These are phyloP conservation scores for Creolimax fragrantissima DNA, from an alignment of 78 protist species.

Conservation along the genomic window DNA sequence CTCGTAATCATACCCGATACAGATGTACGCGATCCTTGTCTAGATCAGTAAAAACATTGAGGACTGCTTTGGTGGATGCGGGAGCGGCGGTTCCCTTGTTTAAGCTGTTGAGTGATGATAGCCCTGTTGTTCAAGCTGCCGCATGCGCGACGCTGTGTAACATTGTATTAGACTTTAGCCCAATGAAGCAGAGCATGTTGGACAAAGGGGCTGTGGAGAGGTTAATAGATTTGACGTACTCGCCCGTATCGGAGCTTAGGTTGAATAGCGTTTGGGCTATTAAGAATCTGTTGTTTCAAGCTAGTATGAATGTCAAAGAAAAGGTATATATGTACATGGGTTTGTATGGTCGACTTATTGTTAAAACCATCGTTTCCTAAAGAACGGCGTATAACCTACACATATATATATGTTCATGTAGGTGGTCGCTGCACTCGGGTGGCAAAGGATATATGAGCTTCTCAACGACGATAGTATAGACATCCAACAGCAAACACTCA, in stretches of 20 bases:
- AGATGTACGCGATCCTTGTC: constrained; percentile 20
- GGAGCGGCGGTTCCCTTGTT: constrained; percentile 29
- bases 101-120: constrained; percentile 38
- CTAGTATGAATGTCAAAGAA: neutral
- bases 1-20: too few relatives aligned
- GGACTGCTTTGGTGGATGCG: constrained; percentile 52
- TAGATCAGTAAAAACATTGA: constrained; percentile 36
- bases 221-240: constrained; percentile 16
- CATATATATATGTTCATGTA: neutral
- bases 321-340: neutral
- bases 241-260: constrained; percentile 20
- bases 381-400: neutral
- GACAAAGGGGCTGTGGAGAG: constrained; percentile 43
- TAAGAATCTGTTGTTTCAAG: constrained; percentile 42
- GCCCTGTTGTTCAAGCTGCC: constrained; percentile 31
- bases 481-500: constrained; percentile 32
- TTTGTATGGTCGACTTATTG: neutral
- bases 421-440: neutral
- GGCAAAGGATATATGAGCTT: neutral
- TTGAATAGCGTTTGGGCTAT: constrained; percentile 53
- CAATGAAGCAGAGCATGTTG: constrained; percentile 48
- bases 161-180: constrained; percentile 51
- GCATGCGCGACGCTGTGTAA: constrained; percentile 56
- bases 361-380: neutral
- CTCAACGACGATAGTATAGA: constrained; percentile 16